Conservation (phyloP, 129 eudicot species). For the Centaurea solstitialis region DNA sequence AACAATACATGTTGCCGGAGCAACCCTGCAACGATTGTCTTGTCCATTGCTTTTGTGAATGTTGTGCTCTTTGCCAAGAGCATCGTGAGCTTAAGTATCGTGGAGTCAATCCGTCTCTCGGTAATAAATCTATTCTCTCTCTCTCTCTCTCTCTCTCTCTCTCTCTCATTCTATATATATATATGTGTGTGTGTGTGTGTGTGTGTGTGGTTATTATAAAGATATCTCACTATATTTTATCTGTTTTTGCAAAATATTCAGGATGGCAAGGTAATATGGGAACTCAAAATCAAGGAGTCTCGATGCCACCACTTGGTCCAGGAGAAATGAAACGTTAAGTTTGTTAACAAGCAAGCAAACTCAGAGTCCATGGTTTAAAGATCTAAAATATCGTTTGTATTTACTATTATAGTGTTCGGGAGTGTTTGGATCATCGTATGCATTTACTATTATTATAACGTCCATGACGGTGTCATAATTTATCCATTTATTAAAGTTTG, state of each 20-base stretch:
- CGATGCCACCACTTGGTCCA: slow-evolving; percentile 29
- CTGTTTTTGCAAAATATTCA: not conserved
- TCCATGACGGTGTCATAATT: no score
- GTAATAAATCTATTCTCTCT: slow-evolving; percentile 13
- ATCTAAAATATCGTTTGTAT: not conserved
- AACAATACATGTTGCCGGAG: slow-evolving; percentile 39
- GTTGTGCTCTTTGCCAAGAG: slow-evolving; percentile 62
- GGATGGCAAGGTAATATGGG: slow-evolving; percentile 53
- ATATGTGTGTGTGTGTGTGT: no score
- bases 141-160: no score
- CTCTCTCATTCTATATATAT: no score
- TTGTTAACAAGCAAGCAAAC: not conserved
- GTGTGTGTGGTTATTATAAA: no score
- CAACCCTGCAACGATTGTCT: slow-evolving; percentile 49
- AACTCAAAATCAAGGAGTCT: slow-evolving; percentile 25
- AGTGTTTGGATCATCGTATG: not conserved
- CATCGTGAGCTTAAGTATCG: slow-evolving; percentile 59
- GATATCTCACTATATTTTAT: not conserved
- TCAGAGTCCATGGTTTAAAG: no score
- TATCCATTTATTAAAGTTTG: not conserved
- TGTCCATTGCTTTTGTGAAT: slow-evolving; percentile 57
- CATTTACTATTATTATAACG: no score
- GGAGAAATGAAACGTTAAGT: slow-evolving; percentile 35
- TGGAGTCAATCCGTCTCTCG: slow-evolving; percentile 53
- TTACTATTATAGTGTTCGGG: not conserved